Conservation (phyloP, 2,329 filamentous ascomycete genomes). For the Salinomyces thailandicus region DNA sequence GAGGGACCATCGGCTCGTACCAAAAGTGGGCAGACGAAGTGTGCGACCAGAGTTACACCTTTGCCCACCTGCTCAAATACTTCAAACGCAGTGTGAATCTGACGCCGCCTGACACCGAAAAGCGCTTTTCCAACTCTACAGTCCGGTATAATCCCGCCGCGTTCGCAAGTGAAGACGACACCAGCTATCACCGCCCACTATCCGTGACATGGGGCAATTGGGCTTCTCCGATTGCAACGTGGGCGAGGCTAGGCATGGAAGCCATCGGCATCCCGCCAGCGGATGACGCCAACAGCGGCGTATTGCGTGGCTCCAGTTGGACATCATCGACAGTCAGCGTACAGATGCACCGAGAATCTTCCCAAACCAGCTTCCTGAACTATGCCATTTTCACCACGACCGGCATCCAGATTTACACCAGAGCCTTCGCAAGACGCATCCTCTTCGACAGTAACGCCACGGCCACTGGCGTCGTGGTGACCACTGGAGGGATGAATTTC, state of each 20-base stretch:
- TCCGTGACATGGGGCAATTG: conserved; percentile 12
- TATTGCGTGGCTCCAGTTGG: conserved; percentile 11
- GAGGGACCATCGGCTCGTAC: conserved; percentile 23
- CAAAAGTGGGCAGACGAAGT: conserved; percentile 29
- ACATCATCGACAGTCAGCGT: conserved; percentile 16
- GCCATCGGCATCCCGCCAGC: conserved; percentile 20
- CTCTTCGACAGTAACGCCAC: conserved; percentile 22
- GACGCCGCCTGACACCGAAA: conserved; percentile 13
- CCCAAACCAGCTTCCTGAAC: conserved; percentile 21
- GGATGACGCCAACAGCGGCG: conserved; percentile 20
- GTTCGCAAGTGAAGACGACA: conserved; percentile 8
- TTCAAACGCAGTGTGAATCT: conserved; percentile 14
- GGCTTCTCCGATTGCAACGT: conserved; percentile 19
- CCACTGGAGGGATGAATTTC: conserved; percentile 15
- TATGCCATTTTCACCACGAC: conserved; percentile 15
- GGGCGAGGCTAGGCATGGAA: conserved; percentile 7
- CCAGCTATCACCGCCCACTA: conserved; percentile 16
- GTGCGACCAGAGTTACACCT: conserved; percentile 24
- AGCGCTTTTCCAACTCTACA: conserved; percentile 17
- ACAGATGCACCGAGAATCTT: conserved; percentile 13
- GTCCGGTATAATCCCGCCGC: conserved; percentile 15
- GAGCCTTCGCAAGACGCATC: conserved; percentile 24
- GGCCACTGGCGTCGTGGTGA: conserved; percentile 19
- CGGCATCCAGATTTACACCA: conserved; percentile 25
- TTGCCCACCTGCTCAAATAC: conserved; percentile 17